A percentile compares a stretch with the other conserved stretches of the same genome.
These are phyloP conservation scores for Parietichytrium sp. DNA, from an alignment of 108 stramenopile genomes.

Conservation along the genomic window DNA sequence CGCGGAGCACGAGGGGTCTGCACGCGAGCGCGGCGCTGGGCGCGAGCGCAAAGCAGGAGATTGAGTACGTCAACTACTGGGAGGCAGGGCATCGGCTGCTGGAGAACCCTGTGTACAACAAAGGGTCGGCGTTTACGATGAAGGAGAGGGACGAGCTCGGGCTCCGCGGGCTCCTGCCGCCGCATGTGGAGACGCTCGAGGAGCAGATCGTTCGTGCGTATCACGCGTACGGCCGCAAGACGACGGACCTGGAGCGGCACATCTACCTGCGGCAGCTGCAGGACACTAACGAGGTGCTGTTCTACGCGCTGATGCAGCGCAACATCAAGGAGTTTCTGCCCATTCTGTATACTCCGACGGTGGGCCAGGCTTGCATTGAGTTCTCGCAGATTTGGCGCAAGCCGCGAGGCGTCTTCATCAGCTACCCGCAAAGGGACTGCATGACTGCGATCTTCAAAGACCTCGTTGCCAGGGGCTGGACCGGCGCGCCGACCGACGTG, in stretches of 20 bases:
- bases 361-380: slow-evolving; percentile 89
- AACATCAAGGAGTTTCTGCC: slow-evolving; percentile 94
- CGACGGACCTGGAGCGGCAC: slow-evolving; percentile 77
- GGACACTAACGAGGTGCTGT: slow-evolving; percentile 93
- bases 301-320: slow-evolving; percentile 86
- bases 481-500: slow-evolving; percentile 22
- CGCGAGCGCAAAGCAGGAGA: too few relatives aligned
- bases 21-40: too few relatives aligned
- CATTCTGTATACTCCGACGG: slow-evolving; percentile 96
- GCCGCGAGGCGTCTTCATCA: slow-evolving; percentile 29
- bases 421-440: neutral
- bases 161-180: slow-evolving; percentile 28
- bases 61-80: neutral
- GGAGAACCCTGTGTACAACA: slow-evolving; percentile 34
- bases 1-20: too few relatives aligned
- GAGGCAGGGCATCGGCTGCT: slow-evolving; percentile 37
- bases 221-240: slow-evolving; percentile 14
- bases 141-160: slow-evolving; percentile 32
- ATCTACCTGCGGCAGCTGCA: slow-evolving; percentile 84
- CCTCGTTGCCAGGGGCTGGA: neutral
- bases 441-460: slow-evolving; percentile 16
- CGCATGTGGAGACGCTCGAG: slow-evolving; percentile 27
- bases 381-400: slow-evolving; percentile 40
- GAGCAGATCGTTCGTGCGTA: slow-evolving; percentile 33
- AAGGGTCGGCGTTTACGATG: neutral